Evolutionary conservation across 129 eudicot species (phyloP), one percentile per base, ranked within the genome.

Genomic region (Saposhnikovia divaricata): DNA sequence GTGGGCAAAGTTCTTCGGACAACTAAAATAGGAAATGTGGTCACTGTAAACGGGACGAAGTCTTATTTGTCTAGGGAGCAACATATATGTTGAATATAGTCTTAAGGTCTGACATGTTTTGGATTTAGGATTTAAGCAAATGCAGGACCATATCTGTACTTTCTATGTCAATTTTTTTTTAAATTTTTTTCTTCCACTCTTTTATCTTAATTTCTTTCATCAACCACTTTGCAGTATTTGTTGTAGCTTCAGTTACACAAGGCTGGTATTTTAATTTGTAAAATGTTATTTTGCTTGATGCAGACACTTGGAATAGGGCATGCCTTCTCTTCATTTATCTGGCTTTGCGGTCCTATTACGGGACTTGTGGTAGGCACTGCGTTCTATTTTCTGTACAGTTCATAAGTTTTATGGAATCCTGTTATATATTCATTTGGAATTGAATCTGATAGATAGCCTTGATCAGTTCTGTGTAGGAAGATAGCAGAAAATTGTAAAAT

Each of bases 241-340:
- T 75, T 72, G 65, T 76, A 40, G 77, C 72, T 53, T 78, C 70
- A 79, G 16, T 71, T 59, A 31, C 34, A 65, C 7, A 28, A 34
- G 40, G 74, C 42, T 76, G 57, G 71, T 53, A 68, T 1, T 18
- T 46, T 40, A 39, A 9, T 77, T 27, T 46, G 23, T 77, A 53
- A 27, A 28, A 39, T 9, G 75, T 51, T 71, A 37, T 73, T 69
- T 38, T 78, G 55, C 78, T 46, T 66, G 78, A 19, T 87, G 87
- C 97, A 92, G 99, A 95, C 99, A 76, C 97, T 95, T 81, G 99
- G 99, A 72, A 90, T 95, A 72, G 94, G 89, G 74, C 99, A 95
- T 87, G 97, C 92, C 18, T 95, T 92, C 81, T 89, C 99, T n/a
- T 95, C 99, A 16, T 95, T 95, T 84, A 92, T 95, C 78, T 95